Conservation (phyloP, 805 yeast genomes). For the Lipomyces spencermartinsiae region DNA sequence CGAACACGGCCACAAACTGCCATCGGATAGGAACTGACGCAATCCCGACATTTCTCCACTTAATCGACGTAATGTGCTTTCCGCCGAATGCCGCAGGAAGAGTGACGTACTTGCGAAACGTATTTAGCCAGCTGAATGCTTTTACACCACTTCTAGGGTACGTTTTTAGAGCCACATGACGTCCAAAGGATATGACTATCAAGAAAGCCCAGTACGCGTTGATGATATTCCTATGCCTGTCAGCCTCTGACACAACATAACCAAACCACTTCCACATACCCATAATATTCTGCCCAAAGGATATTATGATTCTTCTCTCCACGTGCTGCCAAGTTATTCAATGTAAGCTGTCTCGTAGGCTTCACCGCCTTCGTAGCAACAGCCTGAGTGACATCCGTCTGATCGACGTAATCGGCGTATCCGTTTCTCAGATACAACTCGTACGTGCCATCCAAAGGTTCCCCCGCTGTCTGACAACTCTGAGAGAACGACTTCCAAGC, state of each 20-base stretch:
- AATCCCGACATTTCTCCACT: slow-evolving; percentile 12
- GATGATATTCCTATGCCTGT: slow-evolving; percentile 18
- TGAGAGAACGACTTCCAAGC: slow-evolving; percentile 22
- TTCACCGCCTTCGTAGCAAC: slow-evolving; percentile 18
- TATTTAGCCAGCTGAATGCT: slow-evolving; percentile 3
- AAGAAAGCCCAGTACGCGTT: slow-evolving; percentile 30
- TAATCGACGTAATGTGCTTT: slow-evolving; percentile 41
- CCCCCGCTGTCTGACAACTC: slow-evolving; percentile 21
- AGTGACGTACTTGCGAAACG: slow-evolving; percentile 37
- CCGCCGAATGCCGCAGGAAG: slow-evolving; percentile 44
- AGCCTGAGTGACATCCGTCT: slow-evolving; percentile 15
- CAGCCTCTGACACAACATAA: neutral
- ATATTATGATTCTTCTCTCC: slow-evolving; percentile 18
- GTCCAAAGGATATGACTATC: slow-evolving; percentile 13
- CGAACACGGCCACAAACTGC: slow-evolving; percentile 48
- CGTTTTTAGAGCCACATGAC: neutral
- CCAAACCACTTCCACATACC: slow-evolving; percentile 10
- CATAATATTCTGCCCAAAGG: slow-evolving; percentile 20
- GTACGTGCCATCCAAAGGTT: slow-evolving; percentile 9
- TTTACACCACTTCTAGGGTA: slow-evolving; percentile 8
- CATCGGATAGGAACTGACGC: slow-evolving; percentile 50
- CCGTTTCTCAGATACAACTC: slow-evolving; percentile 16
- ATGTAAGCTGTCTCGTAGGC: neutral
- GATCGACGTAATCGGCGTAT: slow-evolving; percentile 12
- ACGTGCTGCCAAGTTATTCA: slow-evolving; percentile 12